phyloP scores from a whole-genome alignment of 2,329 filamentous ascomycete genomes.

The Alternaria postmessia region DNA sequence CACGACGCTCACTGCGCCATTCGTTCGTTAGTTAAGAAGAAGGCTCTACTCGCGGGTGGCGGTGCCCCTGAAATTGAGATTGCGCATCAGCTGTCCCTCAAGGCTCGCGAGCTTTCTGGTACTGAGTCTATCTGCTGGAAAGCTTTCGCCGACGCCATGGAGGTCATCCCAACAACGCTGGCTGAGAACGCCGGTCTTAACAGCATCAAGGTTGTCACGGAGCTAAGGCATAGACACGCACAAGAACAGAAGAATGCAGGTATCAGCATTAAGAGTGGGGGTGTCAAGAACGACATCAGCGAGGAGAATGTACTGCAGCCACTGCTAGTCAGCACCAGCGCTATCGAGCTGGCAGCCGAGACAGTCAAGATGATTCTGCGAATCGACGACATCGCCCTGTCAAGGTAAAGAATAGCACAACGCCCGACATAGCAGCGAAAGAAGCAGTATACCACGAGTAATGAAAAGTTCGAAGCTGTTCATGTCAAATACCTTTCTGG shows the following conservation, averaged over 20 bases:
- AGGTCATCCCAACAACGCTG: slow-evolving; percentile 94
- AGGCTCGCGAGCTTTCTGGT: slow-evolving; percentile 82
- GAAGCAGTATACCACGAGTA: slow-evolving; percentile 23
- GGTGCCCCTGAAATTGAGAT: slow-evolving; percentile 98
- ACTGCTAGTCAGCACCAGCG: slow-evolving; percentile 93
- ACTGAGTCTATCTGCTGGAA: slow-evolving; percentile 99
- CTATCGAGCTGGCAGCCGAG: slow-evolving; percentile 95
- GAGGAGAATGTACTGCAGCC: slow-evolving; percentile 98
- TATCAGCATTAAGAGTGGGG: slow-evolving; percentile 96
- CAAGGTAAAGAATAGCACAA: slow-evolving; percentile 34
- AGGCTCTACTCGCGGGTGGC: slow-evolving; percentile 95
- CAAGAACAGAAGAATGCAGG: slow-evolving; percentile 95
- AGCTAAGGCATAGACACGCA: slow-evolving; percentile 91
- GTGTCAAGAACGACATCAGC: slow-evolving; percentile 95
- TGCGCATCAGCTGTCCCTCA: slow-evolving; percentile 82
- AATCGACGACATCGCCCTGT: slow-evolving; percentile 71
- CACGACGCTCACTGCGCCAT: slow-evolving; percentile 98
- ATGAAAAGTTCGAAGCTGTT: slow-evolving; percentile 20
- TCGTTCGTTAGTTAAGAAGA: slow-evolving; percentile 98
- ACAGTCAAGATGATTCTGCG: slow-evolving; percentile 94
- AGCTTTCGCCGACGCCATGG: slow-evolving; percentile 96
- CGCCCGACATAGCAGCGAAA: background rate
- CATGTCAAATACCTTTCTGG: background rate
- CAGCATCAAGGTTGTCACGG: slow-evolving; percentile 98
- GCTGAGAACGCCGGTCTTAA: slow-evolving; percentile 98